Evolutionary conservation across 495 filamentous ascomycete genomes (phyloP), one percentile per base, ranked within the genome.

Genomic region (Hyaloscypha bicolor): DNA sequence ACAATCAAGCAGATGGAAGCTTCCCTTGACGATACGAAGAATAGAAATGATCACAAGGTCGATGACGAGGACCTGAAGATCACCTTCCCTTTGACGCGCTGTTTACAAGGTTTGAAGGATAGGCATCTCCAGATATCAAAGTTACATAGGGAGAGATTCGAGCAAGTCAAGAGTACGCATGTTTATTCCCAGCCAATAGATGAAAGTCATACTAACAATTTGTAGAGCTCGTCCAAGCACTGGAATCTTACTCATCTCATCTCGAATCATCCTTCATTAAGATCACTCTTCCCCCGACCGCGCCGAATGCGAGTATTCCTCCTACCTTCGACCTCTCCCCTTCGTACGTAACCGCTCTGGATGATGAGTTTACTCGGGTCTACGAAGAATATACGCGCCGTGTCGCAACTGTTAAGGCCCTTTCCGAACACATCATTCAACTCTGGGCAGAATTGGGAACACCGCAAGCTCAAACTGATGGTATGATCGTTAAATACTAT

Each of bases 361-460:
- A 99, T 74, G 84, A 86, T 25, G 96, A 98, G 78, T 98, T 97
- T 68, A 90, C 91, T 6, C 86, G 92, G 37, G 92, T 99, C 30
- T 97, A 97, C 74, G 91, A 97, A 76, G 96, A 97, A 76, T 99
- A 97, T 72, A 90, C 86, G 45, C 89, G 88, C 45, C 91, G 95
- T 45, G 79, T 96, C 30, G 82, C 83, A 2, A 87, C 84, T 4
- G 93, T 97, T n/a, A 86, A 90, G 74, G 77, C 86, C 11, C 77
- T 93, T 0, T 86, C 87, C 4, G 91, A 96, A 68, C 89, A 96
- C 57, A 93, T 97, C 60, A 93, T 99, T 74, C 90, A 90, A 71
- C 84, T 98, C 3, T 99, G 95, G 93, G 92, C 92, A 1, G 95
- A 99, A 74, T 85, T 99, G 22, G 95, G 96, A 30, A 94, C 89